A percentile compares a stretch with the other conserved stretches of the same genome.
phyloP scores from a whole-genome alignment of 345 rosid genomes.

The Turnera subulata region DNA sequence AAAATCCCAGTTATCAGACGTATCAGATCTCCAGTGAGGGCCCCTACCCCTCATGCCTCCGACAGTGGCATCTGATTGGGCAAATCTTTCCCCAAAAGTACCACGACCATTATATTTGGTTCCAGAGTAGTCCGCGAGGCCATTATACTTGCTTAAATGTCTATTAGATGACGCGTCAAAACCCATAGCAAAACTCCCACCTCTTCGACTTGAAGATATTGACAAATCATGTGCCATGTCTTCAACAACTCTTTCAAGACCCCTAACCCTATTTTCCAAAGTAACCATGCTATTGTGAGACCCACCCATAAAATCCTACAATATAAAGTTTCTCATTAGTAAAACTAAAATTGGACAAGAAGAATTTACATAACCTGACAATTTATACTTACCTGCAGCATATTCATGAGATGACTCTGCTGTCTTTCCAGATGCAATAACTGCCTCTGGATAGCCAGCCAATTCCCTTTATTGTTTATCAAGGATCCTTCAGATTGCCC shows the following conservation, averaged over 20 bases:
- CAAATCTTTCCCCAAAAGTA: constrained; percentile 70
- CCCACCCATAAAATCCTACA: constrained; percentile 98
- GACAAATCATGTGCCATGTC: constrained; percentile 92
- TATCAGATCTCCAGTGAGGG: constrained; percentile 67
- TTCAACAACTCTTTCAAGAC: constrained; percentile 95
- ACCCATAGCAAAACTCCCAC: constrained; percentile 47
- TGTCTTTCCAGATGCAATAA: constrained; percentile 88
- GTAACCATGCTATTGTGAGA: constrained; percentile 94
- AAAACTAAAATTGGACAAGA: constrained; percentile 9
- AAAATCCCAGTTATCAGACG: constrained; percentile 69
- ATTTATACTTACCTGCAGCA: constrained; percentile 68
- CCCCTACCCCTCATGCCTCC: constrained; percentile 67
- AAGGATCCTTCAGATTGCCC: constrained; percentile 75
- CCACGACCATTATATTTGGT: constrained; percentile 60
- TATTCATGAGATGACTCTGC: constrained; percentile 84
- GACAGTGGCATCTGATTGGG: constrained; percentile 62
- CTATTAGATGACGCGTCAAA: constrained; percentile 62
- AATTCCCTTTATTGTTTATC: constrained; percentile 70
- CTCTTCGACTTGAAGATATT: constrained; percentile 74
- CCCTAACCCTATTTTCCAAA: constrained; percentile 87
- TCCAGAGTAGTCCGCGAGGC: constrained; percentile 60
- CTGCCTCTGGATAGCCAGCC: constrained; percentile 97
- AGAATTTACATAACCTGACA: constrained; percentile 16
- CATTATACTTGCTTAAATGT: constrained; percentile 59
- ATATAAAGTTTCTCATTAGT: constrained; percentile 19